Base-by-base conservation (phyloP, 345 rosid species). In the Ailanthus altissimus region DNA sequence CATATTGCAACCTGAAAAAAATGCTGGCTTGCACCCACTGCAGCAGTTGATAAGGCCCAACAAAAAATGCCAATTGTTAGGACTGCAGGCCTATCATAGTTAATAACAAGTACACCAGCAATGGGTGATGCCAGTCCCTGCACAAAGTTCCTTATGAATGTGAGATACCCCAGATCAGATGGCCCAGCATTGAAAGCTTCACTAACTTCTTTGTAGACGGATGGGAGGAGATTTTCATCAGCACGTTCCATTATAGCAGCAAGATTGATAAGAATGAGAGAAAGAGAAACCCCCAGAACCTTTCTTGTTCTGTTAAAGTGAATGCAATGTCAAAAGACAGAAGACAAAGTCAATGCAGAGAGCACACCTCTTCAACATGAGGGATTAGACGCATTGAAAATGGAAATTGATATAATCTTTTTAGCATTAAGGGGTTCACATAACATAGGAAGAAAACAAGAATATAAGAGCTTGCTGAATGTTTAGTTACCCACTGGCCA, bases 141-240 rank as follows among this genome's bases (percentile, higher is more conserved):
- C 77, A 93, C 97, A 54, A 93, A 96, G 87, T 96, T 96, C 84
- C 99, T 90, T 70, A 91, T 82, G 88, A 96, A 96, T 76, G 99
- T 91, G 70, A 96, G 93, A 82, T 96, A 96, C 10, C 99, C 98
- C 32, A 96, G 88, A 85, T 96, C 97, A 40, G 97, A 89, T 8
- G 99, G 97, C 14, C 99, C 98, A 1, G 94, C 98, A 57, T 81
- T 89, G 82, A 96, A 96, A 43, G 97, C 97, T 87, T 92, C 98
- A 63, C 99, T 96, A 56, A 96, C 97, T 96, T 96, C 99, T 90
- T 92, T 96, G 79, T 96, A 93, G 59, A 96, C 98, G 18, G 99
- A 80, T 4, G 98, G 99, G 38, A 96, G 88, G 40, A 93, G 93
- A 81, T 93, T 96, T 84, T 96, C 99, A 43, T 96, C 99, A 32